Base-by-base conservation (phyloP, 202 grass and related monocot genomes). In the Carex arenaria region DNA sequence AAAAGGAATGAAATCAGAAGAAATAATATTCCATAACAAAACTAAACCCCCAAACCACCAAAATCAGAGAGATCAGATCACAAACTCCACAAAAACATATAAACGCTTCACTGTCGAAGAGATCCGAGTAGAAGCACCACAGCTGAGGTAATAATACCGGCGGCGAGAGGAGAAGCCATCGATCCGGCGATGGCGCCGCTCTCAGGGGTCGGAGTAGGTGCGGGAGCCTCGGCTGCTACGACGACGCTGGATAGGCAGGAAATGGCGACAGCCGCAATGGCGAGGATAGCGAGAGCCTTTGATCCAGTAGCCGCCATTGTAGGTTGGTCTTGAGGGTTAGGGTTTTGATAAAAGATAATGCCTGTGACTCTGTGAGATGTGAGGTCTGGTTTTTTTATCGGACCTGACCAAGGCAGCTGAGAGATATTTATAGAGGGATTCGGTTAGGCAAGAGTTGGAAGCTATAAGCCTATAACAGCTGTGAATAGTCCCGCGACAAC, bases 71-170 rank as follows among this genome's bases (percentile, higher is more conserved):
- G 64, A 83, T 67, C 80, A 28, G 56, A 71, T 42, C 31, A 14
- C 47, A 47, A 22, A 80, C 52, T 84, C 55, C 54, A 40, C 20
- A 12, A 40, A 20, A 28, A 3, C 34, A 53, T 1, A 20, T 7
- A 67, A 45, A 3, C 22, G 31, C 79, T 68, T 92, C 85, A 94
- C 62, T 87, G 88, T 75, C 86, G 84, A 62, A 87, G 73, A 28
- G 82, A 87, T 61, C 88, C 72, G 86, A 94, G 82, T 47, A 94
- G 84, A 80, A 94, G 85, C 40, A 83, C 79, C 11, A 85, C 84
- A 68, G 84, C 61, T 22, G 90, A 85, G 79, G 87, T 85, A 73
- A 92, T 42, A 62, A 92, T 38, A 0, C 86, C 82, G 3, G 84
- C 79, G 12, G 61, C 79, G 18, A 92, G 17, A 13, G 93, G 88